Evolutionary conservation across 2,329 filamentous ascomycete species (phyloP).

Genomic region (Paramyrothecium roridum): DNA sequence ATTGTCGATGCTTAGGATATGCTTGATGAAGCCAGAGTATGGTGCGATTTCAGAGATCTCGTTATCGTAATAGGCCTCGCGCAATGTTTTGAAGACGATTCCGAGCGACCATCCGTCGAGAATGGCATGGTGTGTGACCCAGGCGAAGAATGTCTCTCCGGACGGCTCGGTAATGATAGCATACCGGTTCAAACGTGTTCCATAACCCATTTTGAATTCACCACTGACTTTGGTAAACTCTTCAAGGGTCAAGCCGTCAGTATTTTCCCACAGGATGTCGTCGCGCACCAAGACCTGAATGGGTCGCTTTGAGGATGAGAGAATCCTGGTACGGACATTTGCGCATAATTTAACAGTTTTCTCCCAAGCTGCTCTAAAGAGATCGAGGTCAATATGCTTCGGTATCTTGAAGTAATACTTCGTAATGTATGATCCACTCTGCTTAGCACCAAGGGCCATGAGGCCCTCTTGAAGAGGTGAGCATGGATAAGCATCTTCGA

Average conservation of each 20-base stretch:
- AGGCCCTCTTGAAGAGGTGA: conserved; percentile 1
- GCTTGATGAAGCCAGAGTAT: conserved; percentile 39
- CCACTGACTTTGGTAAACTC: neutral
- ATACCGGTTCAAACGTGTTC: neutral
- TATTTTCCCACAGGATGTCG: neutral
- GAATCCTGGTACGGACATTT: conserved; percentile 2
- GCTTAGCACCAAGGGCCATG: conserved; percentile 1
- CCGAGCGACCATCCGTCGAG: conserved; percentile 51
- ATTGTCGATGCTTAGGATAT: conserved; percentile 30
- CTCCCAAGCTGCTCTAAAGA: conserved; percentile 1
- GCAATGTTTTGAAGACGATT: conserved; percentile 16
- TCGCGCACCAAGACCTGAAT: neutral
- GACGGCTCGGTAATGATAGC: neutral
- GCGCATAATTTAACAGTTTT: neutral
- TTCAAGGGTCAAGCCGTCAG: neutral
- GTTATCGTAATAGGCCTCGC: conserved; percentile 4
- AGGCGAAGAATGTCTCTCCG: conserved; percentile 6
- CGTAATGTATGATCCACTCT: neutral
- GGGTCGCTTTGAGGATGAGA: neutral
- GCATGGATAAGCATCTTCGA: conserved; percentile 3
- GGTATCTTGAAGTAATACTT: neutral
- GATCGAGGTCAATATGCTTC: neutral
- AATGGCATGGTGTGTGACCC: conserved; percentile 33
- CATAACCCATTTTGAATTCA: neutral
- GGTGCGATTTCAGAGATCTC: conserved; percentile 4